These are phyloP conservation scores for Botryotinia calthae DNA, from an alignment of 2,329 filamentous ascomycete species.

Conservation along the genomic window DNA sequence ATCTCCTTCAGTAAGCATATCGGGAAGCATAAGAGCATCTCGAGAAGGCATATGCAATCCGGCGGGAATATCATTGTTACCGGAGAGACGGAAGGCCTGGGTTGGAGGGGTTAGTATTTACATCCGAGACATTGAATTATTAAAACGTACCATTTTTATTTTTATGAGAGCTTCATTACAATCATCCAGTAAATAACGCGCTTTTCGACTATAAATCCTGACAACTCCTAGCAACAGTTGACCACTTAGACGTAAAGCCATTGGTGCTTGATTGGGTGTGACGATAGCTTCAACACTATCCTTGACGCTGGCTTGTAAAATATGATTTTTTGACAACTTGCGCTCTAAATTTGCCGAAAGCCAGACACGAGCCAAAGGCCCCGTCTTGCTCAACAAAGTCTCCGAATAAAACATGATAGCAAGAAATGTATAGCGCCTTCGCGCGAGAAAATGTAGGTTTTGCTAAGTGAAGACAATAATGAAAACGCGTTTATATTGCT, in stretches of 20 bases:
- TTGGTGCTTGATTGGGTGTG: conserved; percentile 85
- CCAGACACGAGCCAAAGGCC: conserved; percentile 96
- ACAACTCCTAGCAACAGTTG: conserved; percentile 94
- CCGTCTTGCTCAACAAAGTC: conserved; percentile 92
- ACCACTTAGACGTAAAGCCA: conserved; percentile 89
- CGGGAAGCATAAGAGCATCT: conserved; percentile 82
- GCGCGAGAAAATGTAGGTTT: not conserved
- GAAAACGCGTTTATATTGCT: conserved; percentile 13
- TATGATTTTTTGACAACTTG: conserved; percentile 96
- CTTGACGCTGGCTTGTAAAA: conserved; percentile 89
- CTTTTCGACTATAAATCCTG: conserved; percentile 95
- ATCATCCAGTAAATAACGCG: conserved; percentile 91
- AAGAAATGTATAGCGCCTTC: conserved; percentile 7
- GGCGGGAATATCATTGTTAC: conserved; percentile 91
- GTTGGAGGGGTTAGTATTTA: conserved; percentile 40
- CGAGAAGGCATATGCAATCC: conserved; percentile 78
- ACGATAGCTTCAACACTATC: conserved; percentile 96
- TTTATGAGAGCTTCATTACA: conserved; percentile 97
- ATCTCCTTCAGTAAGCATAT: conserved; percentile 90
- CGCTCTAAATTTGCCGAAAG: conserved; percentile 96
- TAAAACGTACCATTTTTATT: conserved; percentile 84
- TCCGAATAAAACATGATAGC: conserved; percentile 91
- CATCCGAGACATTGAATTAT: not conserved
- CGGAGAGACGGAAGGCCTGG: conserved; percentile 88
- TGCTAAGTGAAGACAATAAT: not conserved